phyloP scores from a whole-genome alignment of 805 yeast species.

The Candida railenensis region DNA sequence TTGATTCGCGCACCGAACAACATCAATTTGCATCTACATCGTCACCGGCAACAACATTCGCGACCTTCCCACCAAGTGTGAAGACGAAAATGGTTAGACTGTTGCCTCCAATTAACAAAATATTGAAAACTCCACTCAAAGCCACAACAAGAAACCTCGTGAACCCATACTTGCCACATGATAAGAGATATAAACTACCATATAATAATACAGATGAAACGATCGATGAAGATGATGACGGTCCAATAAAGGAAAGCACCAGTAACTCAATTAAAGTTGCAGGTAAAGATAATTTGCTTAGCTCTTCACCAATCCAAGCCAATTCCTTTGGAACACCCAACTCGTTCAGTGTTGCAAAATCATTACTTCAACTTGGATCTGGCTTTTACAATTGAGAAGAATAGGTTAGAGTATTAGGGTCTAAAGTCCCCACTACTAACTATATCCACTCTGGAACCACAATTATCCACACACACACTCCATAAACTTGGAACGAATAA shows the following conservation, averaged over 20 bases:
- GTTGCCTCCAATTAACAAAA: conserved; percentile 42
- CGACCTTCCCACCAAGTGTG: conserved; percentile 8
- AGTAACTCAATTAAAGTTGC: conserved; percentile 5
- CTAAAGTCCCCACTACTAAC: background rate
- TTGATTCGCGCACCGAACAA: background rate
- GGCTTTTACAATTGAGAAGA: conserved; percentile 6
- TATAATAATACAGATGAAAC: conserved; percentile 21
- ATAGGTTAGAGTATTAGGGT: background rate
- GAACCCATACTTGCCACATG: conserved; percentile 6
- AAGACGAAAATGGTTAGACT: conserved; percentile 1
- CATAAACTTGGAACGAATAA: no score
- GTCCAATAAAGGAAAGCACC: conserved; percentile 6
- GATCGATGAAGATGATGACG: conserved; percentile 17
- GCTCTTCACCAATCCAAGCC: conserved; percentile 33
- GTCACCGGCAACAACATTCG: conserved; percentile 7
- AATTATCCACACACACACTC: background rate
- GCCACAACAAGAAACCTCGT: conserved; percentile 21
- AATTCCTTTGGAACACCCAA: conserved; percentile 41
- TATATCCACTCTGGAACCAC: background rate
- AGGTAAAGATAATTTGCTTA: conserved; percentile 20
- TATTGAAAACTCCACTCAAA: conserved; percentile 44
- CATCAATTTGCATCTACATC: background rate
- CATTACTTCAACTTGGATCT: conserved; percentile 42
- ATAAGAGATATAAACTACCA: background rate
- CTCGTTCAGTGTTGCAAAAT: conserved; percentile 44